Percentiles rank a stretch among this genome's conserved stretches.
Conservation (phyloP, 306 rosid genomes). For the Quercus variabilis region DNA sequence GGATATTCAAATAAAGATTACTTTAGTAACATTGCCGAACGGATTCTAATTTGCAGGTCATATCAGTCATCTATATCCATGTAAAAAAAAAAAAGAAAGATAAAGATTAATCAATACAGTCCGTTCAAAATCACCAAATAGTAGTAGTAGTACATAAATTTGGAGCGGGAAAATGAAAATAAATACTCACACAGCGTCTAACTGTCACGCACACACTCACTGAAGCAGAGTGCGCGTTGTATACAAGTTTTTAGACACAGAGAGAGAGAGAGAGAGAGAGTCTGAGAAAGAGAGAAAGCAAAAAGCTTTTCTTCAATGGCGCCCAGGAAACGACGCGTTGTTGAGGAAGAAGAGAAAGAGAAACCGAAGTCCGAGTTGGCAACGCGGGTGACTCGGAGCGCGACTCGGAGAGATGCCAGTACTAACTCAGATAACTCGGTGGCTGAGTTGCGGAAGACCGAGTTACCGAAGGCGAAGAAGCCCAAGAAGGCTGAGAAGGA, state of each 20-base stretch:
- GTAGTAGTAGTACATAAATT: too few relatives aligned
- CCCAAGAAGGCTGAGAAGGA: background rate
- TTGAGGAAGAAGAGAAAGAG: slow-evolving; percentile 5
- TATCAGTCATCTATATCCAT: too few relatives aligned
- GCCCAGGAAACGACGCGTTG: slow-evolving; percentile 32
- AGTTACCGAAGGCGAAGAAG: background rate
- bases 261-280: background rate
- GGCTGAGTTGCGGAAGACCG: background rate
- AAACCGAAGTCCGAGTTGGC: slow-evolving; percentile 5
- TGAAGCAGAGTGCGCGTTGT: background rate
- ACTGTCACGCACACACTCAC: background rate
- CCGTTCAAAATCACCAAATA: slow-evolving; percentile 1
- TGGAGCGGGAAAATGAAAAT: slow-evolving; percentile 29
- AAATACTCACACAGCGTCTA: background rate
- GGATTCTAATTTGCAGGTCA: too few relatives aligned
- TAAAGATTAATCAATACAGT: slow-evolving; percentile 13
- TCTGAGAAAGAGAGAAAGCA: background rate
- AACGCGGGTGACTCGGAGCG: slow-evolving; percentile 25
- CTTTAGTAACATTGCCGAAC: rapidly evolving
- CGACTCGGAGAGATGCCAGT: slow-evolving; percentile 19
- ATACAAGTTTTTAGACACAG: background rate
- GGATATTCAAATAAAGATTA: too few relatives aligned
- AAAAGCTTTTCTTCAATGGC: slow-evolving; percentile 26
- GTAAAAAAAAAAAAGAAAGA: too few relatives aligned
- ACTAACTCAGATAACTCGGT: background rate